These are phyloP conservation scores for Annulohypoxylon moriforme DNA, from an alignment of 495 filamentous ascomycete species.

Conservation along the genomic window DNA sequence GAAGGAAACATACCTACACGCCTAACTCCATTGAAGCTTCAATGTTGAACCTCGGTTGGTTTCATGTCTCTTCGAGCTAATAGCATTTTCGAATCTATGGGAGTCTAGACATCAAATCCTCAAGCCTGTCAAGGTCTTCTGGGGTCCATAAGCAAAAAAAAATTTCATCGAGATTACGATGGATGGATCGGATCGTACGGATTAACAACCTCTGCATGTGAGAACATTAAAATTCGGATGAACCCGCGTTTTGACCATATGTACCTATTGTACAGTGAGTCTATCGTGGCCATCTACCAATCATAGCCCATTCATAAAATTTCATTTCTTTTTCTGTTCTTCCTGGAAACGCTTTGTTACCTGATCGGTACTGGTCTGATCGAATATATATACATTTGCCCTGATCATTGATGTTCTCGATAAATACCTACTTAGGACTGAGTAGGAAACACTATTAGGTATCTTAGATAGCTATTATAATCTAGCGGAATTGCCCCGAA, in stretches of 20 bases:
- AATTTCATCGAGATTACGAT: constrained; percentile 39
- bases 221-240: constrained; percentile 33
- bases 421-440: neutral
- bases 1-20: neutral
- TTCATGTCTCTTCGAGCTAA: neutral
- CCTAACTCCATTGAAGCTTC: neutral
- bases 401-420: neutral
- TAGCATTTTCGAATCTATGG: neutral
- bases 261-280: neutral
- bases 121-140: neutral
- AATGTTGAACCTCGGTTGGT: neutral
- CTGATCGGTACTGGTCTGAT: neutral
- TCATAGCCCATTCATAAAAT: neutral
- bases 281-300: neutral
- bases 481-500: neutral
- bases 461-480: neutral
- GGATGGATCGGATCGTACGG: constrained; percentile 30
- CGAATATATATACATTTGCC: neutral
- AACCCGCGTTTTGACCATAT: constrained; percentile 19
- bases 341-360: neutral
- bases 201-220: constrained; percentile 26
- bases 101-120: neutral
- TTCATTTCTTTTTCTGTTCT: neutral
- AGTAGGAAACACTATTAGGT: too few relatives aligned
- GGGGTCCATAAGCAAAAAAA: neutral